Evolutionary conservation across 441 rosid genomes (phyloP).

Genomic region (Bruguiera hainesii): DNA sequence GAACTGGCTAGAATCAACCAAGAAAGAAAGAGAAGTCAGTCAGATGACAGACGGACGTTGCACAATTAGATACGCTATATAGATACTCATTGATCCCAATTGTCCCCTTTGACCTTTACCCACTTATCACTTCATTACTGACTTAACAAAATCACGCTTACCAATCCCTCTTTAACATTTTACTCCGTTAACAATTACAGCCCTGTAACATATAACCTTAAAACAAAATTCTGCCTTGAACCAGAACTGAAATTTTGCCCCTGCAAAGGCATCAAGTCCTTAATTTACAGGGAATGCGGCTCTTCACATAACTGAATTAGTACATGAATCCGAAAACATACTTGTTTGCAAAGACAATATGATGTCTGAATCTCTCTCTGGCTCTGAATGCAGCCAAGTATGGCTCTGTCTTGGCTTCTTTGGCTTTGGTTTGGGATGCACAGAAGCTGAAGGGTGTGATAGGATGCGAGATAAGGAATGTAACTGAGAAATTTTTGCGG

Average conservation of each 20-base stretch:
- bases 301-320: slow-evolving; percentile 14
- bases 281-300: slow-evolving; percentile 3
- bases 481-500: slow-evolving; percentile 39
- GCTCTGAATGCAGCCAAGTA: slow-evolving; percentile 41
- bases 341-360: slow-evolving; percentile 57
- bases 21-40: too few species aligned
- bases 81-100: too few species aligned
- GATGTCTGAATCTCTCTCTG: slow-evolving; percentile 39
- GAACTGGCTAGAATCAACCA: too few species aligned
- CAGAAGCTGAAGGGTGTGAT: slow-evolving; percentile 20
- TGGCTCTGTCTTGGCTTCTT: slow-evolving; percentile 24
- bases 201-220: too few species aligned
- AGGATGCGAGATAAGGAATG: slow-evolving; percentile 41
- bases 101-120: too few species aligned
- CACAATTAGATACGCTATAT: too few species aligned
- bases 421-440: slow-evolving; percentile 13
- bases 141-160: too few species aligned
- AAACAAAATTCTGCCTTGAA: too few species aligned
- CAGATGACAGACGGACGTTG: too few species aligned
- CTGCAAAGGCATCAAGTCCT: slow-evolving; percentile 12
- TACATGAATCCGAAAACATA: slow-evolving; percentile 21
- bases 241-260: background rate
- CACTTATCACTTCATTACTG: too few species aligned
- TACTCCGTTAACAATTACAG: too few species aligned
- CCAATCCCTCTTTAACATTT: too few species aligned